These are phyloP conservation scores for Russula lepida DNA, from an alignment of 768 basidiomycete genomes.

Conservation along the genomic window DNA sequence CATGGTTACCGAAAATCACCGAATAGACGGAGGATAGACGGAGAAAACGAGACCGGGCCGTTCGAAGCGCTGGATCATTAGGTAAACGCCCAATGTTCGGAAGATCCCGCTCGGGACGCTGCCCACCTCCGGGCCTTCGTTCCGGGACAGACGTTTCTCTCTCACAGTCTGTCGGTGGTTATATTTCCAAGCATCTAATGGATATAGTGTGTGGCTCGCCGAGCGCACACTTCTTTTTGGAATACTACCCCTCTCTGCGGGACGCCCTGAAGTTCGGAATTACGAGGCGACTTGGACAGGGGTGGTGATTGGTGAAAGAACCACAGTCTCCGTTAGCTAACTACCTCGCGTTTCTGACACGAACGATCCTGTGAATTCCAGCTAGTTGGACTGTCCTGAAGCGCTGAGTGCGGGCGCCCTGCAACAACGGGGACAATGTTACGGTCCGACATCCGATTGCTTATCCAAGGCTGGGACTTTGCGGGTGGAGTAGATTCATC, in stretches of 20 bases:
- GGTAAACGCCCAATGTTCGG: background rate
- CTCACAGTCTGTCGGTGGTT: constrained; percentile 8
- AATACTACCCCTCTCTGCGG: background rate
- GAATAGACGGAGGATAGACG: too few species aligned
- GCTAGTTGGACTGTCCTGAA: background rate
- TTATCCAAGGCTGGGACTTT: background rate
- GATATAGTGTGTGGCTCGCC: background rate
- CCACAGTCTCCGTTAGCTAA: background rate
- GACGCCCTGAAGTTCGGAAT: background rate
- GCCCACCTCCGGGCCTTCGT: background rate
- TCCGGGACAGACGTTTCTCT: background rate
- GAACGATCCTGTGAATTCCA: background rate
- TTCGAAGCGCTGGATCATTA: constrained; percentile 4
- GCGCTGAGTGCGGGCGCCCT: background rate
- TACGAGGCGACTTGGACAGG: background rate
- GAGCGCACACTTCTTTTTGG: background rate
- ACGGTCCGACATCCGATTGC: constrained; percentile 11
- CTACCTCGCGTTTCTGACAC: background rate
- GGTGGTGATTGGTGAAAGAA: background rate
- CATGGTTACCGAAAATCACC: constrained; percentile 8
- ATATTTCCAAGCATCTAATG: background rate
- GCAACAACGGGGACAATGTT: background rate
- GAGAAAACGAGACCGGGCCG: background rate
- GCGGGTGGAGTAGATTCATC: background rate
- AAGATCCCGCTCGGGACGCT: background rate